These are phyloP conservation scores for Hypoxylon crocopeplum DNA, from an alignment of 495 filamentous ascomycete genomes.

Conservation along the genomic window DNA sequence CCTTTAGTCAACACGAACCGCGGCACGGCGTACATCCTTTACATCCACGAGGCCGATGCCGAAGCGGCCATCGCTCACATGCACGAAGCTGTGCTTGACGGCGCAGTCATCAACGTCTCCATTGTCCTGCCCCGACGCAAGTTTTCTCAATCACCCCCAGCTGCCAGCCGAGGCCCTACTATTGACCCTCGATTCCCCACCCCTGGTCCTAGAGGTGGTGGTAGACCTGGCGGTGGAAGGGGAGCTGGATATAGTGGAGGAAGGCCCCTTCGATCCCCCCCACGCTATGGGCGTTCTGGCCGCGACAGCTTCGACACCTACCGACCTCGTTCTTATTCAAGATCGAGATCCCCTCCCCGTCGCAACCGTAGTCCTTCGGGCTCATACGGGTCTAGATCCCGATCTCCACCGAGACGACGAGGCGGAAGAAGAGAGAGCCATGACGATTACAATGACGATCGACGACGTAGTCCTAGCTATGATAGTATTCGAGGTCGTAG, in stretches of 20 bases:
- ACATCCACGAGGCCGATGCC: conserved; percentile 75
- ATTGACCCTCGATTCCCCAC: conserved; percentile 53
- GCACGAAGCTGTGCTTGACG: conserved; percentile 97
- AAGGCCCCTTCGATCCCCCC: conserved; percentile 48
- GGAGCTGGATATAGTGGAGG: conserved; percentile 32
- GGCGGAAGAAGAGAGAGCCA: conserved; percentile 47
- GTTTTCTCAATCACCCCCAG: conserved; percentile 58
- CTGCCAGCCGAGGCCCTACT: conserved; percentile 56
- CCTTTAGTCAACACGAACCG: conserved; percentile 82
- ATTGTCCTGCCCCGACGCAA: conserved; percentile 88
- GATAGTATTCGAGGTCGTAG: conserved; percentile 36
- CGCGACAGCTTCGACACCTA: conserved; percentile 60
- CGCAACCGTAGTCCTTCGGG: conserved; percentile 49
- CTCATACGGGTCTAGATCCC: conserved; percentile 42
- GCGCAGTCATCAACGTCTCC: conserved; percentile 84
- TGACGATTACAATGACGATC: conserved; percentile 49
- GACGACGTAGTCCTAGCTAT: conserved; percentile 56
- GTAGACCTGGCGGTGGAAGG: conserved; percentile 38
- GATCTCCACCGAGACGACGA: conserved; percentile 44
- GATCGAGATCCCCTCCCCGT: conserved; percentile 61
- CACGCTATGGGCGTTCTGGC: conserved; percentile 46
- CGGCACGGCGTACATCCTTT: conserved; percentile 92
- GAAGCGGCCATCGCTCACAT: conserved; percentile 93
- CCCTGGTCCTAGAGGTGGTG: conserved; percentile 44
- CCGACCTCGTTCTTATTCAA: conserved; percentile 58